Conservation (phyloP, 169 alveolate species). For the Neospora caninum region DNA sequence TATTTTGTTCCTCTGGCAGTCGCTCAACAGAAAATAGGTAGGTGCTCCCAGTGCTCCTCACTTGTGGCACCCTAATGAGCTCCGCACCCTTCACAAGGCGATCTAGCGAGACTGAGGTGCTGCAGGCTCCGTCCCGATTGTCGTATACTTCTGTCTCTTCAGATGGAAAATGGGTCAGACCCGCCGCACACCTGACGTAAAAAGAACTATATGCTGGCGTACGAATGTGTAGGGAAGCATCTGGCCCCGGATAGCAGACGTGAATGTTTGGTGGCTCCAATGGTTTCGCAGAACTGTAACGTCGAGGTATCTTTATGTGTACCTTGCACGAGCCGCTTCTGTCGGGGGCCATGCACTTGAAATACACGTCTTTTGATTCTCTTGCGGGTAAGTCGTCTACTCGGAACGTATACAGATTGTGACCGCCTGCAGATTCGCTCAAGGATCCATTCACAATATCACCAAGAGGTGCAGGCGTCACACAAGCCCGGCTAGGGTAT, state of each 20-base stretch:
- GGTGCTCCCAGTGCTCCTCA: background rate
- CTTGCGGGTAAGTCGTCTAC: background rate
- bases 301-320: background rate
- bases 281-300: background rate
- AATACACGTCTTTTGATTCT: background rate
- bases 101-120: background rate
- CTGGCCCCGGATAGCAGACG: conserved; percentile 18
- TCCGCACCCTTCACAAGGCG: conserved; percentile 23
- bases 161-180: background rate
- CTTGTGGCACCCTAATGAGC: background rate
- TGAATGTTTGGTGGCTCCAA: background rate
- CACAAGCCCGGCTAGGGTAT: conserved; percentile 7
- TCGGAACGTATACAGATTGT: background rate
- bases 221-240: background rate
- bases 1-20: background rate
- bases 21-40: background rate
- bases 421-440: background rate
- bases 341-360: conserved; percentile 22
- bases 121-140: conserved; percentile 13
- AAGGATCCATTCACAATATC: background rate
- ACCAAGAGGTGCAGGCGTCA: conserved; percentile 1
- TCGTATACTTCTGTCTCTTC: background rate
- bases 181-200: conserved; percentile 18
- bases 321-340: background rate
- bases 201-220: background rate